Conservation (phyloP, 2,329 filamentous ascomycete species). For the Aspergillus tubingensis region DNA sequence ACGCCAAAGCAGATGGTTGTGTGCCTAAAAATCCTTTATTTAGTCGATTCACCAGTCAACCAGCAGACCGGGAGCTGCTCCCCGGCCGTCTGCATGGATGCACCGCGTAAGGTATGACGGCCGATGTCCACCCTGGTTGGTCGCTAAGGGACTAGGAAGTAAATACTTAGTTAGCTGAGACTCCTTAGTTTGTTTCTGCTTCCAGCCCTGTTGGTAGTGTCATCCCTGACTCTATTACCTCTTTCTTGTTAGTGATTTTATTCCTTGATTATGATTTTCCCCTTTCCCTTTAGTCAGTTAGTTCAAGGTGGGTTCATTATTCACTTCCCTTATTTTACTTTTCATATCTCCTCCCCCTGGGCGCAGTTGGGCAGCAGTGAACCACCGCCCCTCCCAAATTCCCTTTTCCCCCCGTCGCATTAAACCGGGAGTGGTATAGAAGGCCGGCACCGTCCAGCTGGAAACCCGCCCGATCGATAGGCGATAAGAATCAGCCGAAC, state of each 20-base stretch:
- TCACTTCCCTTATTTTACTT: neutral
- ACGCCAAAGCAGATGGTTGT: neutral
- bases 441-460: neutral
- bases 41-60: slow-evolving; percentile 1
- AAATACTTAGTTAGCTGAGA: neutral
- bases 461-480: neutral
- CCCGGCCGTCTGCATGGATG: slow-evolving; percentile 4
- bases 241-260: neutral
- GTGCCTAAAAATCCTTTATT: slow-evolving; percentile 6
- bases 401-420: neutral
- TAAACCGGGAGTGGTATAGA: neutral
- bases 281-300: neutral
- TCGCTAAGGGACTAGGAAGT: neutral
- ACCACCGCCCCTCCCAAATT: too few relatives aligned
- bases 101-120: slow-evolving; percentile 1
- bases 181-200: neutral
- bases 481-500: neutral
- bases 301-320: neutral
- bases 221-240: neutral
- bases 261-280: neutral
- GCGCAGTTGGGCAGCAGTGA: neutral
- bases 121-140: neutral
- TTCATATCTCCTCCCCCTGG: neutral
- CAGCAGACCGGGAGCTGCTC: neutral
- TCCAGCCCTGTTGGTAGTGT: slow-evolving; percentile 1